Evolutionary conservation across 345 rosid species (phyloP).

Genomic region (Hibiscus trionum): DNA sequence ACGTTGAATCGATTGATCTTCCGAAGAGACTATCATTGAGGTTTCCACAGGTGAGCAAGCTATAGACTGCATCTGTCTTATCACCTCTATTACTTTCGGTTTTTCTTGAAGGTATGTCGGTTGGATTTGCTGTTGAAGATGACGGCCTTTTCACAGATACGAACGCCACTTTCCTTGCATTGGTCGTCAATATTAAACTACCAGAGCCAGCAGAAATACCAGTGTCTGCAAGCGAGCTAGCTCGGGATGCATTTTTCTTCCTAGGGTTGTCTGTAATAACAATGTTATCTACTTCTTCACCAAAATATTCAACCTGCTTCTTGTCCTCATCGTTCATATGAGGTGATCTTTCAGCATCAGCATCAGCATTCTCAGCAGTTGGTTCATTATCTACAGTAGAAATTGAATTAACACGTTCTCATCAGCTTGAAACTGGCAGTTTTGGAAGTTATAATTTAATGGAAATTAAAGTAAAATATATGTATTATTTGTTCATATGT

Average conservation of each 20-base stretch:
- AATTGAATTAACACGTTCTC: background rate
- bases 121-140: background rate
- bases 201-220: conserved; percentile 9
- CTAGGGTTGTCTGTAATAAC: conserved; percentile 5
- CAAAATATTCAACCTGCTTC: conserved; percentile 16
- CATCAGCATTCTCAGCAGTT: conserved; percentile 14
- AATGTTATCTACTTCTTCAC: conserved; percentile 13
- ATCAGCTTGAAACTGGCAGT: background rate
- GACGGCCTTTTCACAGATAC: conserved; percentile 46
- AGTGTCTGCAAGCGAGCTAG: conserved; percentile 1
- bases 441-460: background rate
- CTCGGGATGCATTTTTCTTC: conserved; percentile 2
- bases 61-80: conserved; percentile 35
- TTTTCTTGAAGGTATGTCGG: conserved; percentile 9
- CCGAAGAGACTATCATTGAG: conserved; percentile 30
- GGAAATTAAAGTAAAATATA: too few species aligned
- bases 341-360: conserved; percentile 20
- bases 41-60: conserved; percentile 37
- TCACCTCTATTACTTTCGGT: conserved; percentile 11
- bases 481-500: too few species aligned
- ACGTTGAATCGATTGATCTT: background rate
- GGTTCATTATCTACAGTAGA: conserved; percentile 22
- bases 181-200: conserved; percentile 4
- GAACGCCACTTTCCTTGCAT: conserved; percentile 52
- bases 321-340: background rate